Evolutionary conservation across 768 basidiomycete species (phyloP).

Genomic region (Grammothele lineata): DNA sequence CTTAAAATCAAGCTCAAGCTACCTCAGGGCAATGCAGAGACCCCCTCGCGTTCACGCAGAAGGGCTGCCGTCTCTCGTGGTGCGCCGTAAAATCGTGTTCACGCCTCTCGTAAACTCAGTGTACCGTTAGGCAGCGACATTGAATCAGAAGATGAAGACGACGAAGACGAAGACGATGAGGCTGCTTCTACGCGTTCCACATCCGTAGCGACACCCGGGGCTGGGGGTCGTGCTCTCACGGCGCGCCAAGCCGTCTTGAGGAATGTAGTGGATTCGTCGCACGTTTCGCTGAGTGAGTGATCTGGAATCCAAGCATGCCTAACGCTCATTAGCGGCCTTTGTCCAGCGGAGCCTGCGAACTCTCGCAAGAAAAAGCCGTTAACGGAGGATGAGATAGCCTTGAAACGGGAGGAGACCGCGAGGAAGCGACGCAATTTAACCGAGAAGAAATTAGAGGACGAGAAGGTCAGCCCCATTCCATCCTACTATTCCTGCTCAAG

Average conservation of each 20-base stretch:
- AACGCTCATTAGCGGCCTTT: too few relatives aligned
- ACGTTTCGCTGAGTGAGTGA: conserved; percentile 59
- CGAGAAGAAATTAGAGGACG: conserved; percentile 82
- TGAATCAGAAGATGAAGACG: conserved; percentile 44
- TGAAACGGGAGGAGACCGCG: conserved; percentile 76
- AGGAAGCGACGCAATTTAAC: conserved; percentile 76
- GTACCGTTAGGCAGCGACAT: conserved; percentile 31
- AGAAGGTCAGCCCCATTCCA: conserved; percentile 61
- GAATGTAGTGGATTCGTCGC: conserved; percentile 62
- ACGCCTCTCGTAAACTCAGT: too few relatives aligned
- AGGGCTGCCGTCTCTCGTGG: conserved; percentile 11
- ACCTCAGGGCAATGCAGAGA: conserved; percentile 23
- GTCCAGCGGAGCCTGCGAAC: conserved; percentile 28
- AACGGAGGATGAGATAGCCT: conserved; percentile 68
- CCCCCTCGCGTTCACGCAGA: conserved; percentile 17
- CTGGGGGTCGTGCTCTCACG: conserved; percentile 30
- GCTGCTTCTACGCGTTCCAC: conserved; percentile 33
- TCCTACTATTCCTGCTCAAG: background rate
- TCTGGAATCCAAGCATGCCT: too few relatives aligned
- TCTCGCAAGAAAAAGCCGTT: conserved; percentile 60
- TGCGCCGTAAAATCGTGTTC: too few relatives aligned
- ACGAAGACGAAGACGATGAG: conserved; percentile 34
- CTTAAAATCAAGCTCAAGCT: conserved; percentile 64
- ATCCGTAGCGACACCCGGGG: conserved; percentile 22
- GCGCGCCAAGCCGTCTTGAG: conserved; percentile 67